Evolutionary conservation across 352 stramenopile genomes (phyloP), one percentile per base, ranked within the genome.

Genomic region (Globisporangium solare): DNA sequence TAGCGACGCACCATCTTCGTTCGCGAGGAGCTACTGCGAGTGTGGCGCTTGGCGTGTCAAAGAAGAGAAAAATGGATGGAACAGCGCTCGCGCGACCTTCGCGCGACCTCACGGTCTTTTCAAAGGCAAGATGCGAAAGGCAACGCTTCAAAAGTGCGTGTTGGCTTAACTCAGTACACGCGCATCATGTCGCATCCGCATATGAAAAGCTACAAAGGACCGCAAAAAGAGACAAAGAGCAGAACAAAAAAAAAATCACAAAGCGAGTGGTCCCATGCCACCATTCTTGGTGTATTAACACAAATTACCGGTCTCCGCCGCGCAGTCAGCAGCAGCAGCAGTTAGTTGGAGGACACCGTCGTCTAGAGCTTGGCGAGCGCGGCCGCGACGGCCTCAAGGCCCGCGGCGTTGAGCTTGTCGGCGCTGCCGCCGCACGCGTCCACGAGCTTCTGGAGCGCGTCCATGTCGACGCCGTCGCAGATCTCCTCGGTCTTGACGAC

Each of bases 401-500:
- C 83, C 4, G 67, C 76, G 4, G 75, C 64, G 27, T 92, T 72
- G 57, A 90, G 65, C 43, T 67, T 60, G 53, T 92, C 81, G 21
- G 53, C 52, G 11, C 59, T 59, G 27, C 73, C 74, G 42, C 79
- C 80, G 39, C 85, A 79, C 21, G 74, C 81, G 18, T 79, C 63
- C 51, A 90, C 79, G 12, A 92, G 78, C 35, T 58, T 62, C 67
- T 89, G 78, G 22, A 94, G 60, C 35, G 73, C 70, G 27, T 92
- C 78, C 67, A 92, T 83, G 47, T 87, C 74, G 55, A 91, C 61
- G 18, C 63, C 65, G 37, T 92, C 82, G 68, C 80, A 92, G 51
- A 92, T 63, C 48, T 80, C 69, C 57, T 94, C 84, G 46, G 78
- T 86, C 73, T 92, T 82, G 63, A 83, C 68, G 45, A 84, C 65